Evolutionary conservation across 345 rosid species (phyloP).

Genomic region (Trapa incisa): DNA sequence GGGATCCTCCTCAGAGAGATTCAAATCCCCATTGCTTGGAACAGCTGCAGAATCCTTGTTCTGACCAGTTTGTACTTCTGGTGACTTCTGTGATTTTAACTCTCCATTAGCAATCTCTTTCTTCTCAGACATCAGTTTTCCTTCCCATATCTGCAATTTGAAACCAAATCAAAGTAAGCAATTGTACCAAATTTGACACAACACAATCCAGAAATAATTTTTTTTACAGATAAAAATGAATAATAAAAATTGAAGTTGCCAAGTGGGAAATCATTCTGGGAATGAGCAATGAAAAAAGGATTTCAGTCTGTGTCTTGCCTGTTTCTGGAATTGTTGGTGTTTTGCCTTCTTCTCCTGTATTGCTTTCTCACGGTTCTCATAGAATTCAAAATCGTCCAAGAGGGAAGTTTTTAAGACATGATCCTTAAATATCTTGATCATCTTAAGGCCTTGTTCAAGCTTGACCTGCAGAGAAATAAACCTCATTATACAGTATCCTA

Average conservation of each 20-base stretch:
- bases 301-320: conserved; percentile 16
- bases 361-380: conserved; percentile 63
- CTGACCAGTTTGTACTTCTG: conserved; percentile 7
- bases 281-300: background rate
- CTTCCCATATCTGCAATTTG: conserved; percentile 11
- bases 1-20: conserved; percentile 11
- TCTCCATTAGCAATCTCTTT: conserved; percentile 11
- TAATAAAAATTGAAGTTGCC: background rate
- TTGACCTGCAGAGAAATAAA: conserved; percentile 26
- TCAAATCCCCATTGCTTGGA: conserved; percentile 8
- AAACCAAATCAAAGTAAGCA: background rate
- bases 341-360: conserved; percentile 78
- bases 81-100: conserved; percentile 2
- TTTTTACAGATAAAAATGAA: background rate
- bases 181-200: background rate
- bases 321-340: conserved; percentile 58
- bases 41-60: conserved; percentile 5
- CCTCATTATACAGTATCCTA: background rate
- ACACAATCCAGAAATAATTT: background rate
- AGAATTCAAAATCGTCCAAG: conserved; percentile 80
- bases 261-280: background rate
- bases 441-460: conserved; percentile 63
- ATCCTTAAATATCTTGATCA: conserved; percentile 76
- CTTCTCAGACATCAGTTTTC: conserved; percentile 9
- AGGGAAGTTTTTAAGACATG: conserved; percentile 64